Evolutionary conservation across 2,329 filamentous ascomycete species (phyloP).

Genomic region (Phoma sp.): DNA sequence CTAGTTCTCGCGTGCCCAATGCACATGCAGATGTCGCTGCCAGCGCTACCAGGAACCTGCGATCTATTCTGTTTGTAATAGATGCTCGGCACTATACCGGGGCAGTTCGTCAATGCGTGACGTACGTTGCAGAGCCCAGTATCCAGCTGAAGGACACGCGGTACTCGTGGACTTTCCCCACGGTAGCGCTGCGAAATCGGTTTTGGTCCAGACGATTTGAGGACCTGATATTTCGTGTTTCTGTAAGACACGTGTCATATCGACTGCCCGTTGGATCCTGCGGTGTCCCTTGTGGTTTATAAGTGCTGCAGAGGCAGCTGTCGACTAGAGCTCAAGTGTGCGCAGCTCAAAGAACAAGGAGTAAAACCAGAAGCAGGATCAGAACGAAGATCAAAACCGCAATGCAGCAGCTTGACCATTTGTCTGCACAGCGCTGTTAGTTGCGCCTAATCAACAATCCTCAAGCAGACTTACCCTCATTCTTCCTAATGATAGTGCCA

Average conservation of each 20-base stretch:
- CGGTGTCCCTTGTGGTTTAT: no score
- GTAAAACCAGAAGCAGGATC: conserved; percentile 81
- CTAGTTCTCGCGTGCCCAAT: not conserved
- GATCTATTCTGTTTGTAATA: not conserved
- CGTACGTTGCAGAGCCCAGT: not conserved
- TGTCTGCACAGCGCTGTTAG: conserved; percentile 54
- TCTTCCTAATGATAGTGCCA: conserved; percentile 80
- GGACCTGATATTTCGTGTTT: no score
- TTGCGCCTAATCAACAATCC: not conserved
- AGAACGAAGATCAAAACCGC: conserved; percentile 85
- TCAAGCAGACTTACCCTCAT: conserved; percentile 70
- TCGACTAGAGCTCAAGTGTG: not conserved
- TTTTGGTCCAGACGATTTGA: no score
- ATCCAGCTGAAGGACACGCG: not conserved
- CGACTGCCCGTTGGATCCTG: not conserved
- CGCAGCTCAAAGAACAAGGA: conserved; percentile 65
- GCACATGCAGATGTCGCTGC: not conserved
- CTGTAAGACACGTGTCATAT: no score
- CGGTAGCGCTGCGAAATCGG: no score
- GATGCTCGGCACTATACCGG: not conserved
- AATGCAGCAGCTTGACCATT: conserved; percentile 87
- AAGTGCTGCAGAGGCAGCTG: not conserved
- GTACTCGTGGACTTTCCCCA: no score
- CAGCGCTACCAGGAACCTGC: not conserved
- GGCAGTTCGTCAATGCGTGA: not conserved